phyloP scores from a whole-genome alignment of 305 asterid genomes.

The Striga hermonthica region DNA sequence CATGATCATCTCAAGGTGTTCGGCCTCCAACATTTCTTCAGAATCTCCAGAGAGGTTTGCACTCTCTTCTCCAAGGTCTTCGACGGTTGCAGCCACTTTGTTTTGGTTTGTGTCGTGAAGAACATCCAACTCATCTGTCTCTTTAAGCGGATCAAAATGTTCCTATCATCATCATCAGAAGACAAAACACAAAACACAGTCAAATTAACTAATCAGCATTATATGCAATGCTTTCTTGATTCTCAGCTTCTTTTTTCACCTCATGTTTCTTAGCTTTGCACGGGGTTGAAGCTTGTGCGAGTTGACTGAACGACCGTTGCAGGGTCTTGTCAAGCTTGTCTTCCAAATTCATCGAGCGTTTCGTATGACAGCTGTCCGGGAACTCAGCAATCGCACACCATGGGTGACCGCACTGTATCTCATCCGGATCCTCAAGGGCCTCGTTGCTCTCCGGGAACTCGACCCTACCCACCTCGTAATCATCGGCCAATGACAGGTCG shows the following conservation, averaged over 20 bases:
- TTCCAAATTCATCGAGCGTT: background rate
- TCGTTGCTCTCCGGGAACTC: conserved; percentile 39
- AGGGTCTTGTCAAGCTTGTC: conserved; percentile 22
- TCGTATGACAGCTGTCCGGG: conserved; percentile 15
- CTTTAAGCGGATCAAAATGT: conserved; percentile 2
- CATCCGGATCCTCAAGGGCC: conserved; percentile 23
- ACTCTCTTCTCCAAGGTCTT: conserved; percentile 12
- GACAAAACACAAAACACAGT: background rate
- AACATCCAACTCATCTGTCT: background rate
- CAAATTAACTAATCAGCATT: background rate
- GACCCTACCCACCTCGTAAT: conserved; percentile 39
- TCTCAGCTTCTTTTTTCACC: conserved; percentile 2
- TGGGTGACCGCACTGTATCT: background rate
- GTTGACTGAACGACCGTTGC: conserved; percentile 8
- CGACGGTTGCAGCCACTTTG: background rate
- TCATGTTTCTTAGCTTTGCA: background rate
- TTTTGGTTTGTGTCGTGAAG: background rate
- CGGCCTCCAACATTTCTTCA: background rate
- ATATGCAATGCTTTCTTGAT: background rate
- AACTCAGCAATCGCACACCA: conserved; percentile 11
- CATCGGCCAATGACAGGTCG: conserved; percentile 32
- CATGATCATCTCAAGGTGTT: background rate
- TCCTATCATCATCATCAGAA: conserved; percentile 23
- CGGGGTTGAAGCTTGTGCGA: background rate
- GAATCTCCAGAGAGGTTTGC: conserved; percentile 11